A percentile compares a stretch with the other conserved stretches of the same genome.
phyloP scores from a whole-genome alignment of 202 grass and related monocot genomes.

The Carex arenaria region DNA sequence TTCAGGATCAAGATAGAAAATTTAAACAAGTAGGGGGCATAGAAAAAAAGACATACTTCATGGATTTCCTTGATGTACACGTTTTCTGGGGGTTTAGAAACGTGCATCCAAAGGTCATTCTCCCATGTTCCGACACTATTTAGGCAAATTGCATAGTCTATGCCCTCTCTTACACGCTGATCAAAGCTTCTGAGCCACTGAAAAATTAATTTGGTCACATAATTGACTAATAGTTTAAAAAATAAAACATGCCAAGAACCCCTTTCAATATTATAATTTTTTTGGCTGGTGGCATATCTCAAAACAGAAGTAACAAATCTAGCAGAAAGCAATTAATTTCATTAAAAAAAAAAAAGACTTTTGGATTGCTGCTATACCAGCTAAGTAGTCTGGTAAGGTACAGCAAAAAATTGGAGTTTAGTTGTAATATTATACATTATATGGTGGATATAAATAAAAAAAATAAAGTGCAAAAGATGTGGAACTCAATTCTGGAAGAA shows the following conservation, averaged over 20 bases:
- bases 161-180: slow-evolving; percentile 86
- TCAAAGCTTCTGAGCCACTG: slow-evolving; percentile 99
- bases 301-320: background rate
- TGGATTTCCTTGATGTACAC: slow-evolving; percentile 90
- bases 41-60: slow-evolving; percentile 48
- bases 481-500: background rate
- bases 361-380: background rate
- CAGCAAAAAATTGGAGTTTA: background rate
- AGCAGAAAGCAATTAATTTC: background rate
- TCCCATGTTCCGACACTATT: slow-evolving; percentile 92
- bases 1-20: slow-evolving; percentile 6
- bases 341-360: background rate
- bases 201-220: slow-evolving; percentile 23
- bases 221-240: slow-evolving; percentile 7
- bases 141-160: slow-evolving; percentile 97
- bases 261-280: background rate
- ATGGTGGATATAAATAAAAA: background rate
- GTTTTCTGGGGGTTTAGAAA: slow-evolving; percentile 98
- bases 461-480: background rate
- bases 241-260: background rate
- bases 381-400: background rate
- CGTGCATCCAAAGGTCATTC: slow-evolving; percentile 88
- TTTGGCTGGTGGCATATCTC: background rate
- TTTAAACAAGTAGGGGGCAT: background rate
- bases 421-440: background rate